These are phyloP conservation scores for Astrothelium subdiscretum DNA, from an alignment of 495 filamentous ascomycete species.

Conservation along the genomic window DNA sequence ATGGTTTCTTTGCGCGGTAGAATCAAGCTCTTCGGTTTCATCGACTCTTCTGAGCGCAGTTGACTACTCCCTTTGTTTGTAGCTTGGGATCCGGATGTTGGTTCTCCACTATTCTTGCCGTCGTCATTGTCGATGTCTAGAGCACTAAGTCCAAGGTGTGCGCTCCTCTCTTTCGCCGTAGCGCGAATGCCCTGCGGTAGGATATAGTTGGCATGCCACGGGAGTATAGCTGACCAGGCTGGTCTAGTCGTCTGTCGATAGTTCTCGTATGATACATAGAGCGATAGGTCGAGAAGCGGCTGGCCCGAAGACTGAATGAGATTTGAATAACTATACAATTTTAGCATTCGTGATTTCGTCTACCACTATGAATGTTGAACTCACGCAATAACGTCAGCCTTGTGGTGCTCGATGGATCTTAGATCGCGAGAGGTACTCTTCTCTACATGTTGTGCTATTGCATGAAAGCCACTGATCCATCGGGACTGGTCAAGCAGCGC, in stretches of 20 bases:
- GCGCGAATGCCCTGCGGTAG: constrained; percentile 55
- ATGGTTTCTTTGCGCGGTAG: constrained; percentile 24
- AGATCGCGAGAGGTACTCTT: constrained; percentile 32
- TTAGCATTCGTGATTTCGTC: background rate
- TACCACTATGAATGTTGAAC: constrained; percentile 9
- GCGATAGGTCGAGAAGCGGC: constrained; percentile 31
- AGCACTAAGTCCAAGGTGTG: constrained; percentile 58
- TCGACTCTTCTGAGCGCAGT: constrained; percentile 7
- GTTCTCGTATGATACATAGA: constrained; percentile 82
- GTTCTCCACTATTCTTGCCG: constrained; percentile 15
- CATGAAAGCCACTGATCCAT: constrained; percentile 59
- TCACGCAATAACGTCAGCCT: constrained; percentile 46
- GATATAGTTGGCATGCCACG: constrained; percentile 74
- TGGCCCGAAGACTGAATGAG: constrained; percentile 20
- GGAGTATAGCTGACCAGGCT: constrained; percentile 61
- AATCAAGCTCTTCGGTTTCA: constrained; percentile 14
- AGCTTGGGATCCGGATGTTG: constrained; percentile 4
- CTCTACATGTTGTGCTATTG: constrained; percentile 60
- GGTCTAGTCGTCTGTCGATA: constrained; percentile 63
- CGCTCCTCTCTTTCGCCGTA: constrained; percentile 56
- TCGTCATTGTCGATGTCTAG: constrained; percentile 47
- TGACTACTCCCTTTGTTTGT: constrained; percentile 3
- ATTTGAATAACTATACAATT: background rate
- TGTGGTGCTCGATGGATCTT: constrained; percentile 32
- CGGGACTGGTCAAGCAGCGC: constrained; percentile 51